A percentile compares a stretch with the other conserved stretches of the same genome.
Evolutionary conservation across 2,329 filamentous ascomycete genomes (phyloP).

Genomic region (Fusarium sp.): DNA sequence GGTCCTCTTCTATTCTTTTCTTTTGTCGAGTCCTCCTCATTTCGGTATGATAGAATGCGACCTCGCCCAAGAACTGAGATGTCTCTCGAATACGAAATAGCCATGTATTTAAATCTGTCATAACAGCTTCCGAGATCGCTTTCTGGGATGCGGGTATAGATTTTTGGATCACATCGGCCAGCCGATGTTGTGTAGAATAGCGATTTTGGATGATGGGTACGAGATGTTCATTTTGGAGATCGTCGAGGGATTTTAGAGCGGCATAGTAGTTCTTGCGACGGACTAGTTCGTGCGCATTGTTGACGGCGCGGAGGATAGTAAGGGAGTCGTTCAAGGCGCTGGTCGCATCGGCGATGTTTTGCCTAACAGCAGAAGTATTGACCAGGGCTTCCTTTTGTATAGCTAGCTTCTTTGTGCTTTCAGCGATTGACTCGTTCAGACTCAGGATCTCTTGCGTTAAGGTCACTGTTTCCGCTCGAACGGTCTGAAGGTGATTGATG

Average conservation of each 20-base stretch:
- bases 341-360: conserved; percentile 94
- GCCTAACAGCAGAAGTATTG: conserved; percentile 88
- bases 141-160: conserved; percentile 94
- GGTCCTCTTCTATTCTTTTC: conserved; percentile 79
- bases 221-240: conserved; percentile 94
- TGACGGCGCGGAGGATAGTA: conserved; percentile 90
- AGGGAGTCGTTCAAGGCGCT: conserved; percentile 90
- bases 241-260: conserved; percentile 90
- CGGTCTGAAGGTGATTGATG: conserved; percentile 90
- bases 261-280: conserved; percentile 95
- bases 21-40: conserved; percentile 84
- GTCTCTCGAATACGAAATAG: conserved; percentile 94
- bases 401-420: conserved; percentile 91
- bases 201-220: conserved; percentile 76
- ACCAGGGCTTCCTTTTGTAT: conserved; percentile 95
- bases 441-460: conserved; percentile 91
- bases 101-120: conserved; percentile 97
- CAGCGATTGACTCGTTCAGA: conserved; percentile 93
- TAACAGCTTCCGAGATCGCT: conserved; percentile 94
- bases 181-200: conserved; percentile 92
- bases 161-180: conserved; percentile 94
- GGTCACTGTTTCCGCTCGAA: conserved; percentile 88
- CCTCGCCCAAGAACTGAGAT: conserved; percentile 93
- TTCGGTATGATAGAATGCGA: conserved; percentile 96
- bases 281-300: conserved; percentile 91